A percentile compares a stretch with the other conserved stretches of the same genome.
Conservation (phyloP, 2,329 filamentous ascomycete genomes). For the Sarocladiaceae sp. region DNA sequence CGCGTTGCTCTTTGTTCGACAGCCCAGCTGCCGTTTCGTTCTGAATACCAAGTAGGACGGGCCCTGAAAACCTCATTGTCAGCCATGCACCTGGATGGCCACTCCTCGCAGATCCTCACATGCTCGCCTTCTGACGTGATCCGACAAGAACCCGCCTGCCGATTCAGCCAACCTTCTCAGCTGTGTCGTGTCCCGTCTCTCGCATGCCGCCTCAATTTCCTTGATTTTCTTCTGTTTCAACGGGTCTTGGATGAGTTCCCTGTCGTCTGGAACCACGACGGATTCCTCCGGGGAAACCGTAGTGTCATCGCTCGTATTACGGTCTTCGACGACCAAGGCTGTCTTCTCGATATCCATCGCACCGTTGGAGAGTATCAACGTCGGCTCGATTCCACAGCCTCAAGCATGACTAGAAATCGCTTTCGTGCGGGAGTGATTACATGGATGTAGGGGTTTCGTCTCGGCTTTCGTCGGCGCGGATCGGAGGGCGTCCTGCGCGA, state of each 20-base stretch:
- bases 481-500: too few relatives aligned
- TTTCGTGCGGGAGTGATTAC: too few relatives aligned
- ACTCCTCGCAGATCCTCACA: slow-evolving; percentile 56
- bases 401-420: neutral
- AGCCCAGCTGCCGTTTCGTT: neutral
- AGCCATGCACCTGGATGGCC: slow-evolving; percentile 6
- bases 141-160: slow-evolving; percentile 62
- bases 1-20: slow-evolving; percentile 1
- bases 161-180: slow-evolving; percentile 58
- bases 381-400: neutral
- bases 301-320: neutral
- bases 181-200: slow-evolving; percentile 47
- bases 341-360: neutral
- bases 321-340: neutral
- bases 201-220: slow-evolving; percentile 53
- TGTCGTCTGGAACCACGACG: slow-evolving; percentile 10
- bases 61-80: slow-evolving; percentile 2
- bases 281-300: neutral
- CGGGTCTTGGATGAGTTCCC: slow-evolving; percentile 12
- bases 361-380: neutral
- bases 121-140: slow-evolving; percentile 65
- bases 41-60: neutral
- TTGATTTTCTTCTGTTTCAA: slow-evolving; percentile 28
- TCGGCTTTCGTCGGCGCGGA: too few relatives aligned
- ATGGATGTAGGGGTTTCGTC: neutral